A percentile compares a stretch with the other conserved stretches of the same genome.
Conservation (phyloP, 192 early-diverging fungal genomes). For the Bifiguratus adelaidae region DNA sequence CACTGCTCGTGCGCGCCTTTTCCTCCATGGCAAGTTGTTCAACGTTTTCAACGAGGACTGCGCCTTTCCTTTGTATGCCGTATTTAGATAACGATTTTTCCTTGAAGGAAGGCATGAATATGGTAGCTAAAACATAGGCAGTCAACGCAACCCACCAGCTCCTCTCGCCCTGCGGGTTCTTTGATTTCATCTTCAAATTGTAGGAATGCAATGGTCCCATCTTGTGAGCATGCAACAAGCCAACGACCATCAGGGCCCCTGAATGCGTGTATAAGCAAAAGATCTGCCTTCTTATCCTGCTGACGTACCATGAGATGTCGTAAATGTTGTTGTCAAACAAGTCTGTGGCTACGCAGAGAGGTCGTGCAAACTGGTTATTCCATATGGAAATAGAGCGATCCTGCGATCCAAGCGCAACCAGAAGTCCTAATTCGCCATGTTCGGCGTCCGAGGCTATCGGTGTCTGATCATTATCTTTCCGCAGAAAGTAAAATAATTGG, state of each 20-base stretch:
- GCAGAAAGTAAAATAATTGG: slow-evolving; percentile 47
- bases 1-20: slow-evolving; percentile 5
- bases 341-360: slow-evolving; percentile 58
- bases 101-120: slow-evolving; percentile 9
- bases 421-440: slow-evolving; percentile 26
- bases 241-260: slow-evolving; percentile 64
- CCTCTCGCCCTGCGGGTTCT: slow-evolving; percentile 41
- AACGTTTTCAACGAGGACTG: slow-evolving; percentile 44
- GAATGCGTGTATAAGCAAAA: not conserved
- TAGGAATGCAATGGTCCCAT: slow-evolving; percentile 75
- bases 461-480: slow-evolving; percentile 6
- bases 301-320: slow-evolving; percentile 73
- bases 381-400: slow-evolving; percentile 83
- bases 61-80: slow-evolving; percentile 28
- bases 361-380: slow-evolving; percentile 64
- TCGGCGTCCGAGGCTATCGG: slow-evolving; percentile 6
- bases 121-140: not conserved
- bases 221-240: slow-evolving; percentile 84
- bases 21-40: slow-evolving; percentile 59
- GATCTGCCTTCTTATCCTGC: not conserved
- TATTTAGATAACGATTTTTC: slow-evolving; percentile 31
- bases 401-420: slow-evolving; percentile 86
- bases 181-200: slow-evolving; percentile 68
- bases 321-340: slow-evolving; percentile 77
- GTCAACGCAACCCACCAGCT: slow-evolving; percentile 37